Evolutionary conservation across 306 rosid species (phyloP).

Genomic region (Purshia tridentata): DNA sequence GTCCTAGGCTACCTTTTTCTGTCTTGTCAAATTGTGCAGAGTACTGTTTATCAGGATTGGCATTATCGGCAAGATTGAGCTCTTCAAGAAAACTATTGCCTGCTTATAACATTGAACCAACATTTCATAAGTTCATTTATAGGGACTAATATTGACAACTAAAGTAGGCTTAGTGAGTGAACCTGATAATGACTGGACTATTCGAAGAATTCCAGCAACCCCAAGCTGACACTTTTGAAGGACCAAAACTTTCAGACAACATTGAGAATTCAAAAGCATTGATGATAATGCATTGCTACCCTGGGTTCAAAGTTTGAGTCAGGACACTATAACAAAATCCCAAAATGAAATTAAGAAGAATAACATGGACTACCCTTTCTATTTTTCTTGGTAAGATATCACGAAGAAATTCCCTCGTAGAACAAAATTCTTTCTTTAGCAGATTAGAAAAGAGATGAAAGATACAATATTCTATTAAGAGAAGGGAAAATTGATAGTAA

Average conservation of each 20-base stretch:
- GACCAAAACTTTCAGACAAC: constrained; percentile 69
- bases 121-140: neutral
- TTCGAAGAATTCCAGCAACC: constrained; percentile 60
- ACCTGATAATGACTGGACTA: constrained; percentile 78
- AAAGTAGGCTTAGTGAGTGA: constrained; percentile 20
- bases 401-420: neutral
- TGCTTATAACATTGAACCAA: constrained; percentile 28
- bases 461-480: neutral
- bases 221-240: constrained; percentile 80
- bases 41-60: constrained; percentile 32
- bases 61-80: constrained; percentile 68
- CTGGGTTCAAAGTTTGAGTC: constrained; percentile 42
- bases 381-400: neutral
- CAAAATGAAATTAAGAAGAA: constrained; percentile 4
- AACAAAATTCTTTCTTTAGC: neutral
- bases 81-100: constrained; percentile 66
- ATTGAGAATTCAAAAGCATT: constrained; percentile 60
- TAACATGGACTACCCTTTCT: neutral
- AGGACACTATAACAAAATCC: constrained; percentile 5
- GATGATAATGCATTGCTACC: constrained; percentile 56
- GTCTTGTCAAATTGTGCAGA: constrained; percentile 35
- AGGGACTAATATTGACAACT: constrained; percentile 10
- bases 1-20: constrained; percentile 31
- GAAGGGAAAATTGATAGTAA: neutral
- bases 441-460: neutral